A percentile compares a stretch with the other conserved stretches of the same genome.
Conservation (phyloP, 2,329 filamentous ascomycete species). For the Microsporum ferrugineum region DNA sequence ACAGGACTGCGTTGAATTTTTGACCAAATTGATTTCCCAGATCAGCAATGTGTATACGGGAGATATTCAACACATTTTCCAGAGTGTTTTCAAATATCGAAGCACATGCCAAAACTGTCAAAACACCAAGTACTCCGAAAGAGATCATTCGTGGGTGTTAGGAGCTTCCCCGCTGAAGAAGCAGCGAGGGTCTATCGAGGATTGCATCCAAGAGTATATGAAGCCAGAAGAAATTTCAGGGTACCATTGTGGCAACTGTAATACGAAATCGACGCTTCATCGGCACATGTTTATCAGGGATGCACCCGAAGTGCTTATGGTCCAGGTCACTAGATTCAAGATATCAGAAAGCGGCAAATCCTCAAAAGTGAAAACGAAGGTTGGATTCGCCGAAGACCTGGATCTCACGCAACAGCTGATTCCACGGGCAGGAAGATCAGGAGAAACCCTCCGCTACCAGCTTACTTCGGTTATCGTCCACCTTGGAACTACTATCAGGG, state of each 20-base stretch:
- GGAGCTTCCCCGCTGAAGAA: not conserved
- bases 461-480: conserved; percentile 10
- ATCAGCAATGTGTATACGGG: not conserved
- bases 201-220: conserved; percentile 2
- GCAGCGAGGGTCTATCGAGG: not conserved
- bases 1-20: conserved; percentile 11
- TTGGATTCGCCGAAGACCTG: conserved; percentile 10
- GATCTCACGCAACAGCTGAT: conserved; percentile 10
- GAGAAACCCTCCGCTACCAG: conserved; percentile 7
- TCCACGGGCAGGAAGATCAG: not conserved
- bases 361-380: not conserved
- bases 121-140: not conserved
- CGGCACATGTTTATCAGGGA: conserved; percentile 9
- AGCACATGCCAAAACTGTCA: conserved; percentile 8
- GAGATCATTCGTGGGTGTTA: not conserved
- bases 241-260: conserved; percentile 5
- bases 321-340: conserved; percentile 10
- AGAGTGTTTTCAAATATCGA: conserved; percentile 2
- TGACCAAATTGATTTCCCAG: conserved; percentile 1
- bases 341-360: not conserved
- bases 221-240: not conserved
- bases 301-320: conserved; percentile 13
- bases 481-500: not conserved
- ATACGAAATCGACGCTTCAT: not conserved
- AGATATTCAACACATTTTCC: conserved; percentile 9